phyloP scores from a whole-genome alignment of 305 asterid species.

The Fraxinus albicans region DNA sequence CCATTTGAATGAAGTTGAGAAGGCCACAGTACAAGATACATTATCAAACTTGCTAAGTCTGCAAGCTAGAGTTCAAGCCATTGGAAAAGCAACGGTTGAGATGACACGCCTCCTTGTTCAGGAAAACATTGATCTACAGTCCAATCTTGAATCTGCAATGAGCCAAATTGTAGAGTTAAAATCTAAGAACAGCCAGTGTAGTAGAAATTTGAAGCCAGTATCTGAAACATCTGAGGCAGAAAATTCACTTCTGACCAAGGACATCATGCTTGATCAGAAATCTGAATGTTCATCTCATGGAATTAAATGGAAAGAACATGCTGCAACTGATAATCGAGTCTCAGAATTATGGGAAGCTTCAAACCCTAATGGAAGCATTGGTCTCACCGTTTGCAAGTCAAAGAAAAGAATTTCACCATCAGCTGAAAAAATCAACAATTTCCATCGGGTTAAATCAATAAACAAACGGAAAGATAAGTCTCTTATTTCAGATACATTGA shows the following conservation, averaged over 20 bases:
- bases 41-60: constrained; percentile 50
- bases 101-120: constrained; percentile 49
- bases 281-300: constrained; percentile 72
- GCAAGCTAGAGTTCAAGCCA: constrained; percentile 52
- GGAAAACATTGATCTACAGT: constrained; percentile 55
- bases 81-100: constrained; percentile 55
- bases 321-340: constrained; percentile 39
- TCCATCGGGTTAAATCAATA: constrained; percentile 42
- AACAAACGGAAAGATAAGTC: constrained; percentile 47
- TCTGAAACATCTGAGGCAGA: constrained; percentile 74
- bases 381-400: constrained; percentile 35
- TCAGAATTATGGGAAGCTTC: constrained; percentile 50
- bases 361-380: constrained; percentile 35
- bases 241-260: constrained; percentile 69
- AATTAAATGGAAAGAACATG: constrained; percentile 54
- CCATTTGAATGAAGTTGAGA: constrained; percentile 33
- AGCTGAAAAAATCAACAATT: constrained; percentile 23
- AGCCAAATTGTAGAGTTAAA: constrained; percentile 68
- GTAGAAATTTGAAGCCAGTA: constrained; percentile 49
- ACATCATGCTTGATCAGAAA: constrained; percentile 85
- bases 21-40: constrained; percentile 25
- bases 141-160: constrained; percentile 65
- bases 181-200: constrained; percentile 44
- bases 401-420: constrained; percentile 35
- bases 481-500: constrained; percentile 33